These are phyloP conservation scores for Tilletia horrida DNA, from an alignment of 1,284 basidiomycete genomes.

Conservation along the genomic window DNA sequence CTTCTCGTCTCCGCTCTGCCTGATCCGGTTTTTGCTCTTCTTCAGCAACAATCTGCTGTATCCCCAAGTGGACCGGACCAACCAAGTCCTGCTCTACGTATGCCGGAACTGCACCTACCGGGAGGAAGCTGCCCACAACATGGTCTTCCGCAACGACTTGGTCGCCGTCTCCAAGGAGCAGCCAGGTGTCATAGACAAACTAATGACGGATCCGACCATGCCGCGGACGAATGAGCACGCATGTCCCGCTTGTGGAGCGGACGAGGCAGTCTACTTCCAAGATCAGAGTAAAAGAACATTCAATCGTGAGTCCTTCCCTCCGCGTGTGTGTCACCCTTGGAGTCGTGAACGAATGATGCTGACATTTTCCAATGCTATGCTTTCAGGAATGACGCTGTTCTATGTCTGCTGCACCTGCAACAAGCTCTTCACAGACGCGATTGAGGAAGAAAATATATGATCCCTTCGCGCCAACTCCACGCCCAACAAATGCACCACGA, in stretches of 20 bases:
- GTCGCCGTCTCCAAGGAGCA: conserved; percentile 87
- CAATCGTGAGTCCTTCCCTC: conserved; percentile 34
- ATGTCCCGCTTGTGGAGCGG: conserved; percentile 47
- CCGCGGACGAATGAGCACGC: conserved; percentile 43
- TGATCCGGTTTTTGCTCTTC: too few relatives aligned
- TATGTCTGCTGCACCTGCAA: conserved; percentile 51
- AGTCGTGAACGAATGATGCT: too few relatives aligned
- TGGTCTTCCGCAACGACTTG: conserved; percentile 90
- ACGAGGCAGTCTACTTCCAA: conserved; percentile 50
- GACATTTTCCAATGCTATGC: too few relatives aligned
- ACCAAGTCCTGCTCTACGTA: conserved; percentile 82
- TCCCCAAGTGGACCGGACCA: conserved; percentile 70
- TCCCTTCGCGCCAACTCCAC: too few relatives aligned
- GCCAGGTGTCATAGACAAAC: conserved; percentile 84
- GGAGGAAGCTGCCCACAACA: conserved; percentile 78
- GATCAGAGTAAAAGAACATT: conserved; percentile 52
- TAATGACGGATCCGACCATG: conserved; percentile 86
- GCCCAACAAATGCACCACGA: too few relatives aligned
- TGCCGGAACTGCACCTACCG: conserved; percentile 89
- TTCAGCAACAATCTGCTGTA: conserved; percentile 82
- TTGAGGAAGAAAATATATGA: conserved; percentile 1
- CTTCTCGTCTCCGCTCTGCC: too few relatives aligned
- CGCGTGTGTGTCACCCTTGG: too few relatives aligned
- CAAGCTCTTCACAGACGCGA: conserved; percentile 42
- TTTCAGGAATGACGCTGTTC: conserved; percentile 47